Evolutionary conservation across 257 asterid species (phyloP).

Genomic region (Plantago ovata): DNA sequence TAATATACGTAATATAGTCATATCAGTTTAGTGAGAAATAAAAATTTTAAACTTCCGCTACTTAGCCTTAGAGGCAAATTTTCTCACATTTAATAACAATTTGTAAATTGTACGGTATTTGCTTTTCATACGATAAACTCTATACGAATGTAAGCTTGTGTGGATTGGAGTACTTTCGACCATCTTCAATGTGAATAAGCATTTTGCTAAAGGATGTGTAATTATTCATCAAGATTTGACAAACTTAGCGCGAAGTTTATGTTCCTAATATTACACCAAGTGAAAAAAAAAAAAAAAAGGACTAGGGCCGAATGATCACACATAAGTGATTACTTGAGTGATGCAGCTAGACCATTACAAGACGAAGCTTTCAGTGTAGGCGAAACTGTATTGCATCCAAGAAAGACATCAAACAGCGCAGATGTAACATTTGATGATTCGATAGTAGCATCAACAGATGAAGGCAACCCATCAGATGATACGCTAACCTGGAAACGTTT

Average conservation of each 20-base stretch:
- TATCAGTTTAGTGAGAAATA: too few relatives aligned
- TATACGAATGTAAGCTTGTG: too few relatives aligned
- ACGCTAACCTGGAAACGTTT: slow-evolving; percentile 50
- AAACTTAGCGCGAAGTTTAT: slow-evolving; percentile 6
- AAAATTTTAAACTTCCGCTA: too few relatives aligned
- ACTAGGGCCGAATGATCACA: neutral
- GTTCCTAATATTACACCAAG: slow-evolving; percentile 4
- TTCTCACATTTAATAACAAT: too few relatives aligned
- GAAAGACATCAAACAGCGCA: slow-evolving; percentile 82
- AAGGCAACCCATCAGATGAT: slow-evolving; percentile 61
- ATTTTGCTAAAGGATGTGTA: neutral
- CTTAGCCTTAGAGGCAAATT: too few relatives aligned
- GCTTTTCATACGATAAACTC: too few relatives aligned
- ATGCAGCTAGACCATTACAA: slow-evolving; percentile 52
- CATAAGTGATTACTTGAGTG: slow-evolving; percentile 34
- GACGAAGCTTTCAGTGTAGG: slow-evolving; percentile 75
- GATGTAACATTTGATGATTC: slow-evolving; percentile 65
- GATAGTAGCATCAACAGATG: slow-evolving; percentile 63
- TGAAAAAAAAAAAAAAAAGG: slow-evolving; percentile 3
- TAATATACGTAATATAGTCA: too few relatives aligned
- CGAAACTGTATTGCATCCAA: slow-evolving; percentile 78
- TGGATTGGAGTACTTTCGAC: too few relatives aligned
- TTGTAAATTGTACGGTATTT: too few relatives aligned
- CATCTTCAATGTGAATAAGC: too few relatives aligned
- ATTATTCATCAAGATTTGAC: slow-evolving; percentile 4